Percentiles rank a stretch among this genome's conserved stretches.
Evolutionary conservation across 805 yeast species (phyloP).

Genomic region (Kuraishia molischiana): DNA sequence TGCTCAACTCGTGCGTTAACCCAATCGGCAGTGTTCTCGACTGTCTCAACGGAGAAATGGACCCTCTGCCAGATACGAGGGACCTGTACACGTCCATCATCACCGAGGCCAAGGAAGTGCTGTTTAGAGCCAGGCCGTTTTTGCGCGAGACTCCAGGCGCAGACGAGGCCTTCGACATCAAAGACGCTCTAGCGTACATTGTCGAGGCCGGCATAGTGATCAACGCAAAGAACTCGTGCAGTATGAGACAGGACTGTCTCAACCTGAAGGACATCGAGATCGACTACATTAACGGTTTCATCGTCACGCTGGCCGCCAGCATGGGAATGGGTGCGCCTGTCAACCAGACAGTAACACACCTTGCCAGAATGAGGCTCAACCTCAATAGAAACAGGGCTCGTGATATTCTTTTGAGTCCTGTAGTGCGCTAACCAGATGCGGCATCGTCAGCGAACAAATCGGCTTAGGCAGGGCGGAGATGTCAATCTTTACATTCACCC

Average conservation of each 20-base stretch:
- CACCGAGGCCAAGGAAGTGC: constrained; percentile 33
- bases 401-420: too few relatives aligned
- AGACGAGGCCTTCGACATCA: constrained; percentile 4
- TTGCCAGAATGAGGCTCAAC: constrained; percentile 29
- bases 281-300: constrained; percentile 75
- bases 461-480: too few relatives aligned
- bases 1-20: constrained; percentile 77
- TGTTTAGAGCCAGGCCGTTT: constrained; percentile 11
- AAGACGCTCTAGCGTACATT: constrained; percentile 24
- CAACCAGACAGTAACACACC: constrained; percentile 32
- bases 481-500: too few relatives aligned
- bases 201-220: constrained; percentile 22
- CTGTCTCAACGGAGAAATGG: constrained; percentile 69
- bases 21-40: constrained; percentile 72
- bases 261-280: constrained; percentile 60
- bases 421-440: too few relatives aligned
- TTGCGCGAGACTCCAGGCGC: neutral
- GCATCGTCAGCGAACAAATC: neutral
- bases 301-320: constrained; percentile 44
- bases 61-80: constrained; percentile 24
- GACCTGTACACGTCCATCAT: constrained; percentile 31
- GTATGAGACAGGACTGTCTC: constrained; percentile 63
- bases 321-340: constrained; percentile 32
- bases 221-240: constrained; percentile 53
- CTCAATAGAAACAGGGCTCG: constrained; percentile 1